Base-by-base conservation (phyloP, 768 basidiomycete genomes). In the Leccinum sublutescens region DNA sequence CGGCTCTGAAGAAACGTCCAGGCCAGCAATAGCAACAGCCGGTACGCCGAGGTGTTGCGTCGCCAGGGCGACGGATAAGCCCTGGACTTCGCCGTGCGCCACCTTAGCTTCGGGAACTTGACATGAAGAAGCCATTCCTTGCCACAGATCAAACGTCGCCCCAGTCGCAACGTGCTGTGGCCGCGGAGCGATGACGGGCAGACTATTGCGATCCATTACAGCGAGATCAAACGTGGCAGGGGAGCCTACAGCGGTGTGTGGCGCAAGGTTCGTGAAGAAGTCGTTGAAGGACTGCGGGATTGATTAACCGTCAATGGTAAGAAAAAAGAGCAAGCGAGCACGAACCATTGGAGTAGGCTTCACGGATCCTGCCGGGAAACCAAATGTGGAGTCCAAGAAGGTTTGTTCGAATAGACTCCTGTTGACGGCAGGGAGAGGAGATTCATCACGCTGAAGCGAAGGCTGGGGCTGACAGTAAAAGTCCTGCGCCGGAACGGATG, bases 351-450 rank as follows among this genome's bases (percentile, higher is more conserved):
- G 33, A n/a, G 51, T 4, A 31, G 43, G 29, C n/a, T 66, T 66
- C n/a, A 47, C 50, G 8, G 63, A 23, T 23, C 23, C 23, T 23
- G 23, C 23, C 15, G 1, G 29, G 23, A 2, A 34, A 4, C 60
- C 66, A 68, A 71, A 75, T 57, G 63, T 63, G 40, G 65, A 64
- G 50, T 70, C 62, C 29, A 78, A 62, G 65, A 77, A 84, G 2
- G 72, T 68, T 1, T 71, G 67, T 15, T 85, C 77, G 67, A 83
- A 85, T 38, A 85, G 68, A 36, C 75, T 78, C 0, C 78, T 76
- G 58, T 82, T 73, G 9, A 76, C 74, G 21, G 81, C 23, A 23
- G 23, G 23, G 23, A 23, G 23, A 23, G 23, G 23, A 23, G 23
- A 23, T 23, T 23, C 23, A 58, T 84, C 82, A 1, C 74, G 74